These are phyloP conservation scores for Flaveria ramosissima DNA, from an alignment of 129 eudicot species.

Conservation along the genomic window DNA sequence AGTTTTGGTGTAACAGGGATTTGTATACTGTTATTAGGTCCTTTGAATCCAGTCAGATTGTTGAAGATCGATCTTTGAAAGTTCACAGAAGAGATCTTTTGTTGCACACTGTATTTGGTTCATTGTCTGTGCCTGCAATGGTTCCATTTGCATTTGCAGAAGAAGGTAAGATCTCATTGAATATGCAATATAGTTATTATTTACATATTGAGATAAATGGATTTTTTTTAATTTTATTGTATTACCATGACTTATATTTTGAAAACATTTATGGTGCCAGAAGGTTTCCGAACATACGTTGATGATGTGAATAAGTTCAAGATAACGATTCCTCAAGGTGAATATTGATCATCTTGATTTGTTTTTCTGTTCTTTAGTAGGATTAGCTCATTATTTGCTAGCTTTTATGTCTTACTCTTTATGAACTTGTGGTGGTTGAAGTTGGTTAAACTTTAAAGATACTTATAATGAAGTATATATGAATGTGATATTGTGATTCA, in stretches of 20 bases:
- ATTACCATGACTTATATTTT: constrained; percentile 9
- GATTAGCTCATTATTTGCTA: constrained; percentile 12
- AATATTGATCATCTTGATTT: background rate
- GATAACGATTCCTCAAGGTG: constrained; percentile 83
- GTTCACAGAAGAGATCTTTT: constrained; percentile 65
- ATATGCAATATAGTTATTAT: background rate
- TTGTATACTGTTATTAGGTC: background rate
- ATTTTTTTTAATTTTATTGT: background rate
- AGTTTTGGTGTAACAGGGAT: background rate
- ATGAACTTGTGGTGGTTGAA: background rate
- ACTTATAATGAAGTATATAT: background rate
- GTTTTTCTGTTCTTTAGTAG: background rate
- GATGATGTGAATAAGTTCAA: constrained; percentile 94
- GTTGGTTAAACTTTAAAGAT: background rate
- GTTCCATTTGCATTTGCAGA: constrained; percentile 59
- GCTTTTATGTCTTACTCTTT: background rate
- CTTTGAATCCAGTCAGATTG: constrained; percentile 27
- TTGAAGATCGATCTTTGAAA: constrained; percentile 39
- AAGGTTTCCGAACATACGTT: constrained; percentile 61
- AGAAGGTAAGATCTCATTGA: constrained; percentile 39
- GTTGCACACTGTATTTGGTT: constrained; percentile 48
- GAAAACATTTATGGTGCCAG: constrained; percentile 39
- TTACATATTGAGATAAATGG: background rate
- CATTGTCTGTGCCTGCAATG: constrained; percentile 58
- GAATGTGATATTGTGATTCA: background rate